Base-by-base conservation (phyloP, 352 stramenopile species). In the Elongisporangium prolatum region DNA sequence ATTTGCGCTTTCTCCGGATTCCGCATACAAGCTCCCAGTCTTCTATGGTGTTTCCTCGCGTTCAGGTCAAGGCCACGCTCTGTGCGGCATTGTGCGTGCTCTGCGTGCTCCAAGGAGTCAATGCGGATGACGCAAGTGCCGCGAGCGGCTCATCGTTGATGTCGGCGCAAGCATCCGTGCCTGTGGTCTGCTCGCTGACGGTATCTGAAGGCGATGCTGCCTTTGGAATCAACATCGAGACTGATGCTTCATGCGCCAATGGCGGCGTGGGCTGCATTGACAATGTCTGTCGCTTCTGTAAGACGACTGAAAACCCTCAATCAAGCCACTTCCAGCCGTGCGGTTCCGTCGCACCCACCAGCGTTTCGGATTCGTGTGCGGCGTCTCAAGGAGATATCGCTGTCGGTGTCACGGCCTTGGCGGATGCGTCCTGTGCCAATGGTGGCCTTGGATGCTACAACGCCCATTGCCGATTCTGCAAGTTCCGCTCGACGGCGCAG, bases 251-350 rank as follows among this genome's bases (percentile, higher is more conserved):
- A 6, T 83, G 74, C 47, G 56, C 49, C n/a, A 37, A 37, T 4
- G 74, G 71, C 9, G 74, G 74, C 13, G 25, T 70, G 13, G 74
- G 74, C 4, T 83, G 74, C 24, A 67, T 78, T n/a, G 63, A 72
- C 21, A 57, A 37, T 28, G 56, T 80, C 9, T 83, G 74, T 63
- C 74, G 74, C 54, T 80, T 77, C 63, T 61, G 56, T 48, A 61
- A 61, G 48, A 22, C 54, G 25, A 48, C 48, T 7, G 50, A 18
- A 8, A 61, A 49, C 11, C 8, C 57, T 1, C 48, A 62, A 44
- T 62, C 57, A 21, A 21, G 28, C 1, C 57, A 56, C 48, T 20
- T 62, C 11, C 34, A 50, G 20, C 37, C 53, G 10, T 22, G 53
- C 4, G 34, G 4, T 20, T 34, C 37, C 34, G 24, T 57, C 20